Evolutionary conservation across 306 rosid genomes (phyloP), one percentile per base, ranked within the genome.

Genomic region (Acmispon strigosus): DNA sequence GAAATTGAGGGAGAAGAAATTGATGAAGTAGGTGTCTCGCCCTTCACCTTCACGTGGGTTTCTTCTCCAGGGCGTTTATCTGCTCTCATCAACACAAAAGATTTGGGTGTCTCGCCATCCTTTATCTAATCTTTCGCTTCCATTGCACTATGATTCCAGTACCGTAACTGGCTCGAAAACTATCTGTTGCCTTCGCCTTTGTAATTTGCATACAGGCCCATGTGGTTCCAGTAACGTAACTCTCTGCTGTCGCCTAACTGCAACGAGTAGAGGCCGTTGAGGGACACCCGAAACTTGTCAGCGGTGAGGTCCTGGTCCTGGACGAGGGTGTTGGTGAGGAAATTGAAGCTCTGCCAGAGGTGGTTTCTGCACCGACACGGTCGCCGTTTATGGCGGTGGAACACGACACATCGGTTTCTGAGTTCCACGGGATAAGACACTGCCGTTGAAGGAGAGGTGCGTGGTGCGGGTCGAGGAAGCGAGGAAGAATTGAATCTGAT

Each of bases 341-440:
- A 83, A 37, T 87, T 62, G 34, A 94, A 94, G 64, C 97, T 94
- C 61, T 89, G 86, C 96, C 97, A 94, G 0, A 81, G 22, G 1
- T 78, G 49, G 24, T 58, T 11, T 6, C 2, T 14, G 22, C 5
- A 80, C 69, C 1, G 73, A 2, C 76, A 6, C 81, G 49, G 20
- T 89, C 86, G 0, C 90, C 90, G 10, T 53, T 10, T 0, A 88
- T 72, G 34, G 27, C 51, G 13, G 89, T 90, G 69, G 98, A 93
- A 97, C 98, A 93, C 1, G 73, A 20, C 4, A 62, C 10, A 45
- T 52, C 48, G 4, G 73, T 63, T 4, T 70, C 27, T 0, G 86
- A 47, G 13, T 90, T 22, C n/a, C n/a, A n/a, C n/a, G n/a, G n/a
- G n/a, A n/a, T n/a, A n/a, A n/a, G n/a, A n/a, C n/a, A n/a, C n/a